Percentiles rank a stretch among this genome's conserved stretches.
These are phyloP conservation scores for Bipolaris victoriae DNA, from an alignment of 2,329 filamentous ascomycete species.

Conservation along the genomic window DNA sequence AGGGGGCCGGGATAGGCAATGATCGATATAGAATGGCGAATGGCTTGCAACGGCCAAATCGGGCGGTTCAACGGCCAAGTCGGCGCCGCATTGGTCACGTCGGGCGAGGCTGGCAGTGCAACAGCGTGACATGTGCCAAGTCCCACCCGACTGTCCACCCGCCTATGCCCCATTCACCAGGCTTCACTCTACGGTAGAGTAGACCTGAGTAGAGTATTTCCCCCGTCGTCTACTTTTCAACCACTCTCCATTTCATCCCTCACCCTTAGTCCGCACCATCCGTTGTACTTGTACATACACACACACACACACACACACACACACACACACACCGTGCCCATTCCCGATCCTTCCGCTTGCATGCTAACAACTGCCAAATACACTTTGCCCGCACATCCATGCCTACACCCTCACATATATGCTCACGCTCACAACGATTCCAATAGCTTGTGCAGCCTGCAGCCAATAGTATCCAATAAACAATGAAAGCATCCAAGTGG, in stretches of 20 bases:
- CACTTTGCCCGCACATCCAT: neutral
- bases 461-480: slow-evolving; percentile 4
- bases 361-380: too few relatives aligned
- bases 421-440: slow-evolving; percentile 6
- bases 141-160: neutral
- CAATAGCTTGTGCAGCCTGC: slow-evolving; percentile 23
- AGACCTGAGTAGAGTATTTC: too few relatives aligned
- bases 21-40: slow-evolving; percentile 36
- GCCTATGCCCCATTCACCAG: too few relatives aligned
- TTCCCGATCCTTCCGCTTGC: too few relatives aligned
- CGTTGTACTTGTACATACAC: too few relatives aligned
- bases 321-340: too few relatives aligned
- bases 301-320: too few relatives aligned
- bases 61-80: slow-evolving; percentile 7
- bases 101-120: neutral
- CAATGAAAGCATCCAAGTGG: neutral
- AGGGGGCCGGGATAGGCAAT: slow-evolving; percentile 33
- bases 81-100: slow-evolving; percentile 28
- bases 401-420: neutral
- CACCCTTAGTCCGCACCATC: too few relatives aligned
- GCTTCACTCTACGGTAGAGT: neutral
- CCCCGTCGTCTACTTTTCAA: too few relatives aligned
- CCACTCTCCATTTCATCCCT: too few relatives aligned
- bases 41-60: slow-evolving; percentile 15
- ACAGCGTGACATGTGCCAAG: slow-evolving; percentile 2